Conservation (phyloP, 2,329 filamentous ascomycete genomes). For the Cordyceps fumosorosea region DNA sequence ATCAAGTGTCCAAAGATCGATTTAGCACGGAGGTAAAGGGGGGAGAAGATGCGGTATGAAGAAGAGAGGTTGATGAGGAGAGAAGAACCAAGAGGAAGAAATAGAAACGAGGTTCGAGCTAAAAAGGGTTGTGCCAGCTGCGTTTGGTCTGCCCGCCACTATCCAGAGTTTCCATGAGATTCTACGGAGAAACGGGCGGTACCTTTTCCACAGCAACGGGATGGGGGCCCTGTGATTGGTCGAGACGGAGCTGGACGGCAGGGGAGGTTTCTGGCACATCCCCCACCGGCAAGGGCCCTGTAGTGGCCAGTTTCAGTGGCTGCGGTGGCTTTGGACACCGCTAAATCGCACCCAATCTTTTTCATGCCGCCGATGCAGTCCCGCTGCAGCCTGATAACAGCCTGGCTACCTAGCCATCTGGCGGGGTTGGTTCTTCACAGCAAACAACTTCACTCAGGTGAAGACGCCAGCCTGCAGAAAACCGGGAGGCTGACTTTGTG, state of each 20-base stretch:
- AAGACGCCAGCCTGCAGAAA: not conserved
- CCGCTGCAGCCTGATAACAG: not conserved
- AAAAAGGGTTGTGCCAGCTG: constrained; percentile 28
- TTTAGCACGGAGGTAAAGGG: constrained; percentile 19
- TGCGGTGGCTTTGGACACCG: not conserved
- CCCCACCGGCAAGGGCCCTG: not conserved
- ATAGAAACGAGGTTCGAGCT: constrained; percentile 21
- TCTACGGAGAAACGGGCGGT: constrained; percentile 29
- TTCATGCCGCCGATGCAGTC: not conserved
- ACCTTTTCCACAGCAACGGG: constrained; percentile 21
- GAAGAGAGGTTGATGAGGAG: constrained; percentile 16
- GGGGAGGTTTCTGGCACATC: constrained; percentile 12
- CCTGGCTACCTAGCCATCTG: not conserved
- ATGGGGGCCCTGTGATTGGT: constrained; percentile 17
- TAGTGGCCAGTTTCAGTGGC: not conserved
- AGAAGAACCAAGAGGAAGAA: constrained; percentile 18
- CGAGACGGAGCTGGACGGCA: not conserved
- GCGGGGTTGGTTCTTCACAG: not conserved
- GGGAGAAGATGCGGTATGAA: constrained; percentile 12
- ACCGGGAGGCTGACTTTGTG: constrained; percentile 1
- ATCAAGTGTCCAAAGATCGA: constrained; percentile 22
- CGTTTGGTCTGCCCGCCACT: constrained; percentile 21
- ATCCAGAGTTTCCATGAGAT: constrained; percentile 39
- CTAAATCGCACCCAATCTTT: not conserved
- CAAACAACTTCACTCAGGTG: not conserved